Base-by-base conservation (phyloP, 1,139 yeast species). In the Wickerhamomyces sp. region DNA sequence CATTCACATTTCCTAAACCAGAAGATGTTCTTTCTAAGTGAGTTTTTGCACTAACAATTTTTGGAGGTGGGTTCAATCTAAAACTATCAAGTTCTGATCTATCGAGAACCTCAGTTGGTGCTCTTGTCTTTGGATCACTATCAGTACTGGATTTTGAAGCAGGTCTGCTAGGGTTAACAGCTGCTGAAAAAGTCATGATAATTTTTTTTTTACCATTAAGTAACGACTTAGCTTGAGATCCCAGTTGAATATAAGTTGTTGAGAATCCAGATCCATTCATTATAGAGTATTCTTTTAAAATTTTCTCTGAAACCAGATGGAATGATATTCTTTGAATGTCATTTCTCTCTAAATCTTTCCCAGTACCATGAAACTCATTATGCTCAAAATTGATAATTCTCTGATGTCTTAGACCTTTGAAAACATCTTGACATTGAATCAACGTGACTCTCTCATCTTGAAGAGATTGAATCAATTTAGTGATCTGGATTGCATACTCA, bases 311-410 rank as follows among this genome's bases (percentile, higher is more conserved):
- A 15, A 88, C 73, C 53, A 93, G 66, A 53, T 84, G 84, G 58
- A 88, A 90, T 53, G 90, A 85, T 8, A 93, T 78, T 52, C 98
- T 71, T 62, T 90, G 96, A 27, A 87, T 73, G 36, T 84, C 90
- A 4, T 81, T 76, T 52, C 81, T 81, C 32, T 78, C 78, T 55
- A 84, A 60, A 8, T 66, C 68, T 55, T 74, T 78, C 2, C 96
- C 96, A 30, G 68, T 68, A 0, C 96, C 96, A 61, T 86, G 93
- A 42, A 68, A 76, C 26, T 75, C 60, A 57, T 84, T 80, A 60
- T 85, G 89, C 0, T 91, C 88, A 45, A 78, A 69, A 37, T 72
- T 73, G 9, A 75, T 68, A 46, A 90, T 77, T 57, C 83, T 85
- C 37, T 76, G 74, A 53, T 72, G 69, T 52, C 75, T 80, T 1